Base-by-base conservation (phyloP, 1,139 yeast species). In the Schwanniomyces etchellsii region DNA sequence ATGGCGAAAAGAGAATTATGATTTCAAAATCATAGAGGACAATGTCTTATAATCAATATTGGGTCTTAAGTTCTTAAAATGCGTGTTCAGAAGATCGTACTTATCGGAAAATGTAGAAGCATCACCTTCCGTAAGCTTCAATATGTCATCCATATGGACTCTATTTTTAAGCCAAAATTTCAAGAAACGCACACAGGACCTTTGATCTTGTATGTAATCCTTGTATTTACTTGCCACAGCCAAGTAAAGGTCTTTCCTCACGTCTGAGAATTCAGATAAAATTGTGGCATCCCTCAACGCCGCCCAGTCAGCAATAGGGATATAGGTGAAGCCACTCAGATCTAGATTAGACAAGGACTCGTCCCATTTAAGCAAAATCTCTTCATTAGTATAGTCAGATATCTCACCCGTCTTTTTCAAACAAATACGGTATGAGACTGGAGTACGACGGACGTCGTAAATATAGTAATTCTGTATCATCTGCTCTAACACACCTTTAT, bases 281-380 rank as follows among this genome's bases (percentile, higher is more conserved):
- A 81, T 70, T 4, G 91, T 81, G 10, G 89, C 83, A 52, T 80
- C 86, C 57, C 89, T 71, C 36, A 88, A 61, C 2, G 95, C 84
- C 29, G 89, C 80, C 91, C 95, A 84, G 58, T 85, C 95, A 16
- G 91, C 93, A 47, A 77, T 76, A 7, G 94, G 89, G 44, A 79
- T 78, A 45, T 77, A 79, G 22, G 52, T 58, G 54, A 71, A 74
- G 5, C 75, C 73, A 32, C 69, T 66, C 14, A 58, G 52, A 38
- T 79, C 85, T 43, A 80, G 70, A 36, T 66, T 62, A 10, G 49
- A 36, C 30, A 81, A 57, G 26, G 82, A 63, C 32, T 74, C 74
- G 38, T 70, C 61, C 88, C 94, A 85, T 39, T 74, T 64, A 16
- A 52, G 47, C 38, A 80, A 55, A 35, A 83, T 77, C 32, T 74